phyloP scores from a whole-genome alignment of 2,329 filamentous ascomycete species.

The Ceratocystis harringtonii region DNA sequence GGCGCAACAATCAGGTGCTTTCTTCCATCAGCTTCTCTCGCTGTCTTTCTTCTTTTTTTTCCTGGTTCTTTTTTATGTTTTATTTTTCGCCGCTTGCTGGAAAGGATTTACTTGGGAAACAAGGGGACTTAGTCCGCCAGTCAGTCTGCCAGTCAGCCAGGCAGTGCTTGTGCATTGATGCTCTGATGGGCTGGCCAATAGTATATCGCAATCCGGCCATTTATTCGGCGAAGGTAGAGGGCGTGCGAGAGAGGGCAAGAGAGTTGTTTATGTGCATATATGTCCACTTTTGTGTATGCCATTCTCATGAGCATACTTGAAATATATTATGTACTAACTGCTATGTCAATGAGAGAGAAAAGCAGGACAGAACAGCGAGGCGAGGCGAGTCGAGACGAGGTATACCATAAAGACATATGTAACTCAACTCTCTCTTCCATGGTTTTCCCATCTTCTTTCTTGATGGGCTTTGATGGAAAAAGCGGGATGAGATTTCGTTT shows the following conservation, averaged over 20 bases:
- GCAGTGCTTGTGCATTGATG: not conserved
- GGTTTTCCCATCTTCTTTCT: not conserved
- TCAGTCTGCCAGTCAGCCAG: too few relatives aligned
- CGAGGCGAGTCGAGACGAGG: not conserved
- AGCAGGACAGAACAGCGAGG: too few relatives aligned
- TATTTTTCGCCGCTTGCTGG: not conserved
- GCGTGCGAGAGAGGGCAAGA: not conserved
- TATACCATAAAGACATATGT: not conserved
- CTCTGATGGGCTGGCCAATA: not conserved
- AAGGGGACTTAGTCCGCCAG: not conserved
- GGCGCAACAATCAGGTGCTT: too few relatives aligned
- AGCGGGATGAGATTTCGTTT: not conserved
- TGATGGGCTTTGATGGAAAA: not conserved
- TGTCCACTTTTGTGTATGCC: not conserved
- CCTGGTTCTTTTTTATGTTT: not conserved
- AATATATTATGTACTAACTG: too few relatives aligned
- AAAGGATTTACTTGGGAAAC: not conserved
- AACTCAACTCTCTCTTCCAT: not conserved
- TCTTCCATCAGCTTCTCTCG: conserved; percentile 7
- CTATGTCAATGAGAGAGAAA: too few relatives aligned
- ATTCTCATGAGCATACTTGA: too few relatives aligned
- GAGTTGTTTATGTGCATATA: not conserved
- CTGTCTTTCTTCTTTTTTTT: not conserved
- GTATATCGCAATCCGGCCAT: conserved; percentile 6
- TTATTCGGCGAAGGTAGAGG: conserved; percentile 11